Evolutionary conservation across 805 yeast species (phyloP).

Genomic region (Saturnispora quitensis): DNA sequence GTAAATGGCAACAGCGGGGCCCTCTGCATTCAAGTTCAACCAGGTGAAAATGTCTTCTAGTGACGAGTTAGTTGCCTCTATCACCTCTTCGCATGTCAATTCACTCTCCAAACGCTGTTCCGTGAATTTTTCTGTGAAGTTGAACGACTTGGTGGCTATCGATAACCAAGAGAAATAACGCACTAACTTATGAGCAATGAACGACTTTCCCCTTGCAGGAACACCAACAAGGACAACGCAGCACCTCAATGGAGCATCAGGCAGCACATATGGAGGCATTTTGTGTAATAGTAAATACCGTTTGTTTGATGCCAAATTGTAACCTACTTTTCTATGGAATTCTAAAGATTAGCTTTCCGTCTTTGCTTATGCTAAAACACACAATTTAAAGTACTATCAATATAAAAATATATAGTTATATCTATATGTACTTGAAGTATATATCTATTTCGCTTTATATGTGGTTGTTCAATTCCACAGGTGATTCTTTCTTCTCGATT

Average conservation of each 20-base stretch:
- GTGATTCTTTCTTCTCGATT: too few relatives aligned
- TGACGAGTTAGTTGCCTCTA: constrained; percentile 47
- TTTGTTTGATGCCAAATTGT: too few relatives aligned
- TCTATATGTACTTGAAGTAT: too few relatives aligned
- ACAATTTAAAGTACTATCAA: too few relatives aligned
- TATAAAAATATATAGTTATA: too few relatives aligned
- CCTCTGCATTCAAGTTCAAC: constrained; percentile 62
- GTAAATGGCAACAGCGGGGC: constrained; percentile 75
- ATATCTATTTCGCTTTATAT: too few relatives aligned
- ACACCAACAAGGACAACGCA: constrained; percentile 86
- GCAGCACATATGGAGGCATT: constrained; percentile 51
- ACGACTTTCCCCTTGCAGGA: constrained; percentile 89
- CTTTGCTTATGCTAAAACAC: too few relatives aligned
- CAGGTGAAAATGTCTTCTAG: constrained; percentile 54
- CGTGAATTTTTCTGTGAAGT: constrained; percentile 81
- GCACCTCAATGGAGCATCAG: constrained; percentile 60
- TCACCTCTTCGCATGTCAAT: constrained; percentile 55
- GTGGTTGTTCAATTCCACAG: too few relatives aligned
- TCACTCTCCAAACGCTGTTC: constrained; percentile 46
- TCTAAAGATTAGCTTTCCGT: too few relatives aligned
- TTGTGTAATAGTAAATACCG: not conserved
- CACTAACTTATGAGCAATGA: constrained; percentile 89
- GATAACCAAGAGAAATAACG: constrained; percentile 90
- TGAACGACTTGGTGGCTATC: constrained; percentile 76
- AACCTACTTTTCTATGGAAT: too few relatives aligned